These are phyloP conservation scores for Casuarina cunninghamiana DNA, from an alignment of 306 rosid species.

Conservation along the genomic window DNA sequence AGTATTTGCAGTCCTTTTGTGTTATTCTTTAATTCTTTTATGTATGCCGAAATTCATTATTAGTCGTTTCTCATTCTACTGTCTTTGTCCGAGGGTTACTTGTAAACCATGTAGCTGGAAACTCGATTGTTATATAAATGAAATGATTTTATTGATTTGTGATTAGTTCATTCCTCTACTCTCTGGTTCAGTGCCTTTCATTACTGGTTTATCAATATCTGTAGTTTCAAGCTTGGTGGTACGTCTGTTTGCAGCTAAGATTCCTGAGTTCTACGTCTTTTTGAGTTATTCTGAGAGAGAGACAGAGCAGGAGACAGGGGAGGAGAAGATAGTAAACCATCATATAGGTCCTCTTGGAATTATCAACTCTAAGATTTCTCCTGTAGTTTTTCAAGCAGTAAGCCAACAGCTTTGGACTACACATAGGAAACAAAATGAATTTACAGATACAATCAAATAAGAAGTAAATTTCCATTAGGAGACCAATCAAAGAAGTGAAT, in stretches of 20 bases:
- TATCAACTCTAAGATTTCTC: too few species aligned
- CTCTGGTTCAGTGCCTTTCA: too few species aligned
- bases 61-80: conserved; percentile 8
- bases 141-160: conserved; percentile 32
- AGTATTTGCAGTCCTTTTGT: conserved; percentile 43
- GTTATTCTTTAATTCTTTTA: conserved; percentile 57
- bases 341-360: too few species aligned
- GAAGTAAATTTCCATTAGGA: conserved; percentile 11
- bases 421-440: background rate
- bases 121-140: conserved; percentile 13
- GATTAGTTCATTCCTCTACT: background rate
- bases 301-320: background rate
- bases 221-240: too few species aligned
- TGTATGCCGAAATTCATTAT: conserved; percentile 49
- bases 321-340: too few species aligned
- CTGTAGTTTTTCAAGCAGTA: too few species aligned
- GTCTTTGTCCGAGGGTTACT: conserved; percentile 1
- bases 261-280: background rate
- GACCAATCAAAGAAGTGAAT: conserved; percentile 32
- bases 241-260: too few species aligned
- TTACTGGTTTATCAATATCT: too few species aligned
- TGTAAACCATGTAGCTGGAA: conserved; percentile 14
- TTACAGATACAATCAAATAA: background rate
- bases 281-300: background rate
- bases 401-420: too few species aligned